These are phyloP conservation scores for Ustilaginoidea virens DNA, from an alignment of 2,329 filamentous ascomycete genomes.

Conservation along the genomic window DNA sequence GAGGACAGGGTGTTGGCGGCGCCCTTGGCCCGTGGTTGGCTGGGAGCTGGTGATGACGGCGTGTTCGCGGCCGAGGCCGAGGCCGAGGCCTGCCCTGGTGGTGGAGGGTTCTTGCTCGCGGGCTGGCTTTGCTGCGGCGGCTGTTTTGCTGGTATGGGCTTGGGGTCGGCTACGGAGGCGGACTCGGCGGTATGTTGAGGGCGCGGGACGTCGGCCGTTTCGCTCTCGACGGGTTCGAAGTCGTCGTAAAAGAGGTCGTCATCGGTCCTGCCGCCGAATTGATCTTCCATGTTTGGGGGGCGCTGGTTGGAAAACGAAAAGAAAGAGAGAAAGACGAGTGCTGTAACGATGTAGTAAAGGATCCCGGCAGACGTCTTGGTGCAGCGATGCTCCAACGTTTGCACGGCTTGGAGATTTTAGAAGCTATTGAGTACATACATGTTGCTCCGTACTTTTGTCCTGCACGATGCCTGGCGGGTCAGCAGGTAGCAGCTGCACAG, in stretches of 20 bases:
- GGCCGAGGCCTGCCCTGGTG: background rate
- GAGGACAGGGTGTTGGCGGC: constrained; percentile 5
- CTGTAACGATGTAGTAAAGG: too few relatives aligned
- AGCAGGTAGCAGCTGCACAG: too few relatives aligned
- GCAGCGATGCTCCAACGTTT: too few relatives aligned
- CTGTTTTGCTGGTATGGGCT: constrained; percentile 6
- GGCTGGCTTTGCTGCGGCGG: constrained; percentile 2
- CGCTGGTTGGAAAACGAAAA: background rate
- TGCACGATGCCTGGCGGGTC: too few relatives aligned
- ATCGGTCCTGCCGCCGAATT: constrained; percentile 44
- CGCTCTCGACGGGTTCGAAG: constrained; percentile 37
- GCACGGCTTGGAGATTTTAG: too few relatives aligned
- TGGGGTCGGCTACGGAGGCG: constrained; percentile 5
- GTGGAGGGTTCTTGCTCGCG: constrained; percentile 3
- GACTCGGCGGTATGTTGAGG: constrained; percentile 8
- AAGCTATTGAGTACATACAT: too few relatives aligned
- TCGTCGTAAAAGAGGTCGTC: constrained; percentile 49
- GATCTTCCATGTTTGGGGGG: constrained; percentile 41
- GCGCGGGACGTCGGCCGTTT: constrained; percentile 13
- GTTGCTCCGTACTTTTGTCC: too few relatives aligned
- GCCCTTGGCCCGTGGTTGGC: constrained; percentile 5
- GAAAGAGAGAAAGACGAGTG: background rate
- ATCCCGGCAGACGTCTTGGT: too few relatives aligned
- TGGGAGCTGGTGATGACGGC: constrained; percentile 3
- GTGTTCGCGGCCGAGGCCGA: too few relatives aligned